phyloP scores from a whole-genome alignment of 371 early-diverging fungal genomes.

The Batkoa obscura region DNA sequence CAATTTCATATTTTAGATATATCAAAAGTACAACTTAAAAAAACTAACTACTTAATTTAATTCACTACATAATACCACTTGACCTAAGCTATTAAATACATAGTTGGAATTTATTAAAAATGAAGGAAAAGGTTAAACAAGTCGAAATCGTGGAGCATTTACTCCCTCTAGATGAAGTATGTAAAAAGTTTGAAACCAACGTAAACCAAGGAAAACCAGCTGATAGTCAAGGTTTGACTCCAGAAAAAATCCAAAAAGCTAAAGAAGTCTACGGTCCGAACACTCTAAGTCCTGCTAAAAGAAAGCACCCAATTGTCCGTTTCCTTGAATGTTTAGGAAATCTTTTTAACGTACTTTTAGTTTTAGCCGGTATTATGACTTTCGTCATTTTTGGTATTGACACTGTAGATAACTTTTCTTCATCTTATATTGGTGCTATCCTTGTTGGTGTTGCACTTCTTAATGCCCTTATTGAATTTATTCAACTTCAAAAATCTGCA shows the following conservation, averaged over 20 bases:
- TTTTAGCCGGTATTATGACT: constrained; percentile 57
- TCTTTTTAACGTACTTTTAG: constrained; percentile 71
- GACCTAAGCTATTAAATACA: no score
- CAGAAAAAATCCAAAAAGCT: constrained; percentile 32
- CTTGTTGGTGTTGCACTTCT: constrained; percentile 68
- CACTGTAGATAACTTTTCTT: constrained; percentile 41
- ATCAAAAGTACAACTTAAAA: no score
- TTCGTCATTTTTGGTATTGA: constrained; percentile 57
- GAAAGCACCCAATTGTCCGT: constrained; percentile 38
- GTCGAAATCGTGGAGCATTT: constrained; percentile 50
- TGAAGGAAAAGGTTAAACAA: no score
- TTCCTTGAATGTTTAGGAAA: constrained; percentile 49
- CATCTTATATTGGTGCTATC: constrained; percentile 71
- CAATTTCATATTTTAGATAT: no score
- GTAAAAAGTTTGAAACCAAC: constrained; percentile 25
- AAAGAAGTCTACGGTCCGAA: constrained; percentile 59
- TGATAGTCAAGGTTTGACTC: constrained; percentile 43
- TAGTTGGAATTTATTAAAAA: no score
- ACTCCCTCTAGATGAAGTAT: constrained; percentile 40
- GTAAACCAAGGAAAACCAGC: constrained; percentile 35
- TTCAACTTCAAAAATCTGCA: constrained; percentile 65
- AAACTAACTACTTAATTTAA: no score
- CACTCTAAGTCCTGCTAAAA: constrained; percentile 72
- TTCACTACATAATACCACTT: no score
- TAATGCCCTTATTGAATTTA: constrained; percentile 83